These are phyloP conservation scores for Blastobotrys mokoenaii DNA, from an alignment of 805 yeast genomes.

Conservation along the genomic window DNA sequence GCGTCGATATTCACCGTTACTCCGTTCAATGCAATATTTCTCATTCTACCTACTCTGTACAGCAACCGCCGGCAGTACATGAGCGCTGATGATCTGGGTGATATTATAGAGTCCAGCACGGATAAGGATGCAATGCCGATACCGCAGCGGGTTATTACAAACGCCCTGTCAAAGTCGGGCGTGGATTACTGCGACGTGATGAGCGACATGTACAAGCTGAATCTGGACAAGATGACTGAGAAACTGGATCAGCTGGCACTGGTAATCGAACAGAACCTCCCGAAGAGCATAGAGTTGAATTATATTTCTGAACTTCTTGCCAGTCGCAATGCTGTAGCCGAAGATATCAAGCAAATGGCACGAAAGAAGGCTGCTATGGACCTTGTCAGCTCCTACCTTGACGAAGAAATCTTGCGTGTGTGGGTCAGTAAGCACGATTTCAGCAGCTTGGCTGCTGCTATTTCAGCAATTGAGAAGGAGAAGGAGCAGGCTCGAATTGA, in stretches of 20 bases:
- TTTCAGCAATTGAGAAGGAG: slow-evolving; percentile 12
- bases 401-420: slow-evolving; percentile 3
- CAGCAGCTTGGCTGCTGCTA: slow-evolving; percentile 16
- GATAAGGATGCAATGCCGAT: too few species aligned
- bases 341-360: slow-evolving; percentile 17
- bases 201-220: slow-evolving; percentile 11
- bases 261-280: slow-evolving; percentile 13
- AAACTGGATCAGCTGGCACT: slow-evolving; percentile 15
- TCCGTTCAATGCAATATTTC: slow-evolving; percentile 23
- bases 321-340: slow-evolving; percentile 11
- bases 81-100: slow-evolving; percentile 23
- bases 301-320: slow-evolving; percentile 14
- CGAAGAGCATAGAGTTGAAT: slow-evolving; percentile 12
- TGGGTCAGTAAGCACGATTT: slow-evolving; percentile 16
- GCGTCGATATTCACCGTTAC: slow-evolving; percentile 19
- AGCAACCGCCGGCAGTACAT: slow-evolving; percentile 12
- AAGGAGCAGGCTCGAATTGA: slow-evolving; percentile 13
- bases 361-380: slow-evolving; percentile 12
- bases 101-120: slow-evolving; percentile 7
- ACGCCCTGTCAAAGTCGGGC: too few species aligned
- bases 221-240: slow-evolving; percentile 11
- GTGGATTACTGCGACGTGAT: slow-evolving; percentile 1
- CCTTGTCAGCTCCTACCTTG: slow-evolving; percentile 13
- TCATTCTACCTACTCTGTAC: slow-evolving; percentile 19
- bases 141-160: too few species aligned